phyloP scores from a whole-genome alignment of 176 grass and related monocot genomes.

The Zoysia japonica region DNA sequence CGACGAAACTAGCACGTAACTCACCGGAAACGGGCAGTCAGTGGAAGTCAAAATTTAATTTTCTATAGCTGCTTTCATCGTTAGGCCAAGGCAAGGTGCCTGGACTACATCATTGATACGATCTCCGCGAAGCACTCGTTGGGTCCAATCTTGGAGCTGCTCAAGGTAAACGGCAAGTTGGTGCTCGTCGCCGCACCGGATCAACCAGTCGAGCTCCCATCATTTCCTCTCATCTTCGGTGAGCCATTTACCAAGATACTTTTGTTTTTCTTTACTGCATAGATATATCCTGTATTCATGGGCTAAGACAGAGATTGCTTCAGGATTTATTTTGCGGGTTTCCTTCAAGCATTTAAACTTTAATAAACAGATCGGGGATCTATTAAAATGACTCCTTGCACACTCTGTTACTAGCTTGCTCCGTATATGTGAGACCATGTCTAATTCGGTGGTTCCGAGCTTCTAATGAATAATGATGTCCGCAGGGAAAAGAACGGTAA shows the following conservation, averaged over 20 bases:
- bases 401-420: not conserved
- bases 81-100: conserved; percentile 46
- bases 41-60: not conserved
- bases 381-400: not conserved
- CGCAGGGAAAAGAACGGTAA: conserved; percentile 66
- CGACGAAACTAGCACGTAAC: not conserved
- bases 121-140: conserved; percentile 72
- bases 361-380: too few species aligned
- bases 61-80: not conserved
- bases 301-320: too few species aligned
- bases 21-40: not conserved
- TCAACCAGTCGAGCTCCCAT: conserved; percentile 77
- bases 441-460: not conserved
- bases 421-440: not conserved
- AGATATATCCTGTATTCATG: too few species aligned
- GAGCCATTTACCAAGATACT: not conserved
- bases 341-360: too few species aligned
- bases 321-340: not conserved
- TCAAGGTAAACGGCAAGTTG: conserved; percentile 71
- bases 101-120: conserved; percentile 83
- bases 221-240: conserved; percentile 90
- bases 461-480: not conserved
- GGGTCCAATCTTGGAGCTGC: conserved; percentile 70
- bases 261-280: too few species aligned
- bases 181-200: conserved; percentile 78